Evolutionary conservation across 1,139 yeast genomes (phyloP), one percentile per base, ranked within the genome.

Genomic region (Candida buenavistaensis): DNA sequence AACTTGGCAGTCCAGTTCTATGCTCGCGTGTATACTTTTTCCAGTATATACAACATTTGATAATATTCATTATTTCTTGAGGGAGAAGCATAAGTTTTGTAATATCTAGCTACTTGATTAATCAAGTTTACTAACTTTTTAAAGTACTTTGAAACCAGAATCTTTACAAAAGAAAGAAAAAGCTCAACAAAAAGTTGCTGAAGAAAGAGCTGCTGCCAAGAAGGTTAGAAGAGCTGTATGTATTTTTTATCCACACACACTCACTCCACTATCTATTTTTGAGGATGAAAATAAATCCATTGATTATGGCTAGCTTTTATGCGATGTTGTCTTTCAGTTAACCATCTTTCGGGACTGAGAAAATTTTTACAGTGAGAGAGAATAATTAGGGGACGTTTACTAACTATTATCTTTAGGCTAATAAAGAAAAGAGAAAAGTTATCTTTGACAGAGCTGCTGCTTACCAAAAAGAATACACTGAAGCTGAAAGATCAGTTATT

Each of bases 341-440:
- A 89, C 97, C 97, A 89, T 89, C 97, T 89, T 89, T 89, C 97
- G 95, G 95, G 96, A 73, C 97, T 89, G 97, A 17, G n/a, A n/a
- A n/a, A n/a, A n/a, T n/a, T n/a, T n/a, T n/a, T n/a, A n/a, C n/a
- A n/a, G n/a, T n/a, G n/a, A n/a, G n/a, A n/a, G n/a, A n/a, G n/a
- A n/a, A n/a, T n/a, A n/a, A n/a, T n/a, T n/a, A n/a, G n/a, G n/a
- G n/a, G n/a, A n/a, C n/a, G n/a, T 24, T 33, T 66, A 69, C 75
- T 71, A 70, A 71, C 73, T 44, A 34, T 34, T 9, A 8, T 24
- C 32, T 40, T 47, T 59, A 84, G 94, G 81, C 88, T 59, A 77
- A 75, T 82, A 75, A 82, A 76, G 89, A 80, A 73, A 90, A 90
- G 85, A 87, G 97, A 78, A 80, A 87, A 67, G 92, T 89, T 62